Conservation (phyloP, 1,139 yeast species). For the Geotrichum macrosporum region DNA sequence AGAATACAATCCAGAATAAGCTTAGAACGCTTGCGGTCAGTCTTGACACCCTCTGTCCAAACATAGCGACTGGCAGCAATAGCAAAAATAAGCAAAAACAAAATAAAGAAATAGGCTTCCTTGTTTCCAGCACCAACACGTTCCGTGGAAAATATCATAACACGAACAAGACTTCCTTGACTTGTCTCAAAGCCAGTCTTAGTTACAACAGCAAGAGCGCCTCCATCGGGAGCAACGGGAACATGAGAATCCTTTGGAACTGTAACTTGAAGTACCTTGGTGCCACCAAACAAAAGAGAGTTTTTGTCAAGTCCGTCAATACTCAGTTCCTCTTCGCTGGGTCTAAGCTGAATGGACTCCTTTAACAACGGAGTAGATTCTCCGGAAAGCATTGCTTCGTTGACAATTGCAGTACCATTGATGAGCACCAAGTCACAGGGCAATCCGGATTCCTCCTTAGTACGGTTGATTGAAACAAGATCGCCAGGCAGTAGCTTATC, state of each 20-base stretch:
- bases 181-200: constrained; percentile 97
- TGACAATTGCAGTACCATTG: constrained; percentile 88
- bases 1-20: constrained; percentile 91
- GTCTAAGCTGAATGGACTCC: constrained; percentile 84
- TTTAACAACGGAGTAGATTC: constrained; percentile 95
- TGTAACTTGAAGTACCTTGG: constrained; percentile 90
- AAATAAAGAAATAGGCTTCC: constrained; percentile 88
- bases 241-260: constrained; percentile 52
- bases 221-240: constrained; percentile 68
- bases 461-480: constrained; percentile 79
- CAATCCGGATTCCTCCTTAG: constrained; percentile 84
- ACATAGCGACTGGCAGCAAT: constrained; percentile 97
- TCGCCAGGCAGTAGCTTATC: constrained; percentile 87
- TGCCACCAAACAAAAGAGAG: constrained; percentile 91
- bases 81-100: constrained; percentile 85
- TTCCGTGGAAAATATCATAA: constrained; percentile 96
- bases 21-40: constrained; percentile 94
- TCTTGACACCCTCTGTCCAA: constrained; percentile 94
- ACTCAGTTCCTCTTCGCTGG: constrained; percentile 60
- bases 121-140: constrained; percentile 94
- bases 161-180: constrained; percentile 95
- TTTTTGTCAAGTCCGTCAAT: constrained; percentile 84
- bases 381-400: constrained; percentile 97
- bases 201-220: constrained; percentile 85
- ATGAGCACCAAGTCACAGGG: constrained; percentile 92